Evolutionary conservation across 495 filamentous ascomycete genomes (phyloP).

Genomic region (Lasiosphaeris hirsuta): DNA sequence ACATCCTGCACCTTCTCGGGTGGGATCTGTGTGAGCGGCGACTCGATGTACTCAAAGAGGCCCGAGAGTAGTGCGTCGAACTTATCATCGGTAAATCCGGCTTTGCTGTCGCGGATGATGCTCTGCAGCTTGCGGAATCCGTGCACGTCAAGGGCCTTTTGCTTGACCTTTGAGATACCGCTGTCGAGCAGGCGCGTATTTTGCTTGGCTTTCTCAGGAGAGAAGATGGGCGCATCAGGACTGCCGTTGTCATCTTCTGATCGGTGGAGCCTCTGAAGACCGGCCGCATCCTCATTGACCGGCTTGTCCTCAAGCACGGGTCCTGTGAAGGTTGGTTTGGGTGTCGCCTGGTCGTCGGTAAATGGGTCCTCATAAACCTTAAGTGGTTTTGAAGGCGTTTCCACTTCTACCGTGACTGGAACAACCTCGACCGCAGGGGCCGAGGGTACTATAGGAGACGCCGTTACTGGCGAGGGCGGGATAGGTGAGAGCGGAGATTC

Average conservation of each 20-base stretch:
- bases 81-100: constrained; percentile 53
- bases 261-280: constrained; percentile 25
- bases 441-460: constrained; percentile 10
- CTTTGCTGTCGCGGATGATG: constrained; percentile 67
- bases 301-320: constrained; percentile 51
- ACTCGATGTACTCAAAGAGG: constrained; percentile 73
- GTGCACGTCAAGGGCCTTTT: constrained; percentile 72
- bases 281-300: constrained; percentile 51
- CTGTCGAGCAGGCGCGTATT: constrained; percentile 63
- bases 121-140: constrained; percentile 85
- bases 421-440: constrained; percentile 17
- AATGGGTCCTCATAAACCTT: constrained; percentile 63
- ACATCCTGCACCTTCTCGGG: constrained; percentile 64
- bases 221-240: constrained; percentile 22
- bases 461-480: constrained; percentile 12
- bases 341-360: constrained; percentile 43
- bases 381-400: constrained; percentile 39
- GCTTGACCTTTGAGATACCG: constrained; percentile 69
- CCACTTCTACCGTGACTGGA: constrained; percentile 10
- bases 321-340: constrained; percentile 36
- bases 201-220: constrained; percentile 51
- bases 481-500: constrained; percentile 14
- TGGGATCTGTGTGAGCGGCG: constrained; percentile 39
- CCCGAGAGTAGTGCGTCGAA: constrained; percentile 73
- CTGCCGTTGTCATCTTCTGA: constrained; percentile 15